Base-by-base conservation (phyloP, 2,329 filamentous ascomycete species). In the Microcyclospora pomicola region DNA sequence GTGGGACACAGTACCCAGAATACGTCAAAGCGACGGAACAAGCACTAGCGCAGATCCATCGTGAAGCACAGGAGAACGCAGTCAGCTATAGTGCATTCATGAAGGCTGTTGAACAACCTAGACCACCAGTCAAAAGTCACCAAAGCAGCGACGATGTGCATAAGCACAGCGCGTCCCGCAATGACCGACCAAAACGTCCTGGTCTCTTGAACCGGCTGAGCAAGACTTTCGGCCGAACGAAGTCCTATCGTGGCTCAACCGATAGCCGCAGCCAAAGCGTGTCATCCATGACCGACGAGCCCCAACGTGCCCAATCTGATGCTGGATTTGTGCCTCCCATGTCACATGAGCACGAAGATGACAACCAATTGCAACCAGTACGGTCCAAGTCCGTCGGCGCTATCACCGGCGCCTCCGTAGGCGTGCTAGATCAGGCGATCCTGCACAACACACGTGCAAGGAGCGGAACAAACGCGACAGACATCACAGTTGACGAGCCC, bases 11-110 rank as follows among this genome's bases (percentile, higher is more conserved):
- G 34, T 67, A 67, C 38, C 64, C 64, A 5, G 59, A 65, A 41
- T 67, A 67, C 42, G 49, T 62, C 11, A 52, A 56, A 4, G 62
- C 63, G 6, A 58, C 58, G 7, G 56, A 65, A 37, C 53, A 53
- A 27, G 65, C 65, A 1, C 48, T 68, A 37, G 58, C 60, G 37
- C 62, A 68, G 42, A 59, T 68, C 40, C 56, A 52, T 15, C 52
- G 53, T 7, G 54, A 58, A 35, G 35, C 38, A 4, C 38, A 48
- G 12, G 53, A 58, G 38, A 47, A 43, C 16, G 39, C 38, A 10
- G 38, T 40, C 19, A 24, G 15, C 9, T 36, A n/a, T 24, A 24
- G 29, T 15, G 13, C 34, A 39, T 12, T 34, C 35, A 6, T 31
- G 35, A 10, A 28, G 10, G 16, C 29, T 30, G 2, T 32, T 38